Conservation (phyloP, 768 basidiomycete species). For the Xerocomellus chrysenteron region DNA sequence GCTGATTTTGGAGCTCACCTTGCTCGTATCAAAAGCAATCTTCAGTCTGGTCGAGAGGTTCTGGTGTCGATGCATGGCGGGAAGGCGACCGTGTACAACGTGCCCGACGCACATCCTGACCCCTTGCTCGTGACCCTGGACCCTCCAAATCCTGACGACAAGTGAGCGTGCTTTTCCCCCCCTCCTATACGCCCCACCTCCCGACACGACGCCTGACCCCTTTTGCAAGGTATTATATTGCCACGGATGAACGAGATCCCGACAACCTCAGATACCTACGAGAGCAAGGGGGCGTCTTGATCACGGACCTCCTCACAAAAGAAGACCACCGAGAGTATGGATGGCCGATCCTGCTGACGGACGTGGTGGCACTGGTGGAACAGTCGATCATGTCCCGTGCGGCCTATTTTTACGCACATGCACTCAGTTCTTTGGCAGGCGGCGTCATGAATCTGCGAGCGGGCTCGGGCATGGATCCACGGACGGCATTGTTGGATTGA, state of each 20-base stretch:
- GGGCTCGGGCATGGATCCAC: conserved; percentile 38
- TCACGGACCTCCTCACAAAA: conserved; percentile 42
- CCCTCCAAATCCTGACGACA: conserved; percentile 25
- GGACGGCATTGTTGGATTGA: conserved; percentile 40
- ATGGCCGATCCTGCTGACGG: conserved; percentile 44
- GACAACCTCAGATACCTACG: conserved; percentile 32
- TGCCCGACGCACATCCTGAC: conserved; percentile 22
- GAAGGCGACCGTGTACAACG: conserved; percentile 15
- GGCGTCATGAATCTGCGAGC: conserved; percentile 44
- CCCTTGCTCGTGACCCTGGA: conserved; percentile 19
- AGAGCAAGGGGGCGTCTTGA: conserved; percentile 38
- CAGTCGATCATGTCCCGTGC: conserved; percentile 38
- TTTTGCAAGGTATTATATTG: conserved; percentile 32
- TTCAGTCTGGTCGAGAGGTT: conserved; percentile 17
- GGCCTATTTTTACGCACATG: conserved; percentile 44
- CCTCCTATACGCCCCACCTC: no score
- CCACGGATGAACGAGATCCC: conserved; percentile 44
- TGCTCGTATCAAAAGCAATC: conserved; percentile 29
- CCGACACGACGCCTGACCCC: background rate
- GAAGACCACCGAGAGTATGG: conserved; percentile 40
- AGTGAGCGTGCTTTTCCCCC: conserved; percentile 7
- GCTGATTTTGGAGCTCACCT: conserved; percentile 33
- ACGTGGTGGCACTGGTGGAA: conserved; percentile 43
- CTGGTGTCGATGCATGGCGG: conserved; percentile 24
- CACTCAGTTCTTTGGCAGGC: conserved; percentile 39